Percentiles rank a stretch among this genome's conserved stretches.
Conservation (phyloP, 306 rosid species). For the Fragaria nilgerrensis region DNA sequence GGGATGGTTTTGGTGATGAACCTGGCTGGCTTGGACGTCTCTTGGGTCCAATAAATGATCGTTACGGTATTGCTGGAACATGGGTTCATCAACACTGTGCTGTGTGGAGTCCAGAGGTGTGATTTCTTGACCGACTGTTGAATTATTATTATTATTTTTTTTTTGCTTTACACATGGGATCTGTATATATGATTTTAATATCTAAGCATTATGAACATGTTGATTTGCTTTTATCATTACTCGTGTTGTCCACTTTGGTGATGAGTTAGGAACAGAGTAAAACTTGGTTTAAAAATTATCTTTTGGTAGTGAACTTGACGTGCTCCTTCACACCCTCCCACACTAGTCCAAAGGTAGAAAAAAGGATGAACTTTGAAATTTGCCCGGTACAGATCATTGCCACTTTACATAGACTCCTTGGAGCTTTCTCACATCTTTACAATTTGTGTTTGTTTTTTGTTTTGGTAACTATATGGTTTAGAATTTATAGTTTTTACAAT, state of each 20-base stretch:
- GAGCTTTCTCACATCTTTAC: background rate
- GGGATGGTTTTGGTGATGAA: constrained; percentile 97
- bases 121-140: constrained; percentile 24
- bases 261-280: background rate
- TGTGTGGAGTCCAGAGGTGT: constrained; percentile 99
- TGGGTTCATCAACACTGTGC: constrained; percentile 99
- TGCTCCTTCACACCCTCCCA: constrained; percentile 2
- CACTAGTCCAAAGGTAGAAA: background rate
- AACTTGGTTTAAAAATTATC: background rate
- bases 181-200: constrained; percentile 19
- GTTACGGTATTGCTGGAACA: constrained; percentile 87
- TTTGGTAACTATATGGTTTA: background rate
- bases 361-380: constrained; percentile 6
- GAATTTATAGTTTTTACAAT: background rate
- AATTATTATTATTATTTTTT: constrained; percentile 8
- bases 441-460: background rate
- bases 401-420: background rate
- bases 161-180: constrained; percentile 31
- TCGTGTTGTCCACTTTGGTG: background rate
- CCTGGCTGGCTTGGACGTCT: constrained; percentile 96
- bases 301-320: background rate
- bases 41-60: constrained; percentile 91
- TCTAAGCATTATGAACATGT: constrained; percentile 25
- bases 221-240: constrained; percentile 21
- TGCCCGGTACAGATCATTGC: background rate